These are phyloP conservation scores for Ceratocystis cacaofunesta DNA, from an alignment of 2,329 filamentous ascomycete genomes.

Conservation along the genomic window DNA sequence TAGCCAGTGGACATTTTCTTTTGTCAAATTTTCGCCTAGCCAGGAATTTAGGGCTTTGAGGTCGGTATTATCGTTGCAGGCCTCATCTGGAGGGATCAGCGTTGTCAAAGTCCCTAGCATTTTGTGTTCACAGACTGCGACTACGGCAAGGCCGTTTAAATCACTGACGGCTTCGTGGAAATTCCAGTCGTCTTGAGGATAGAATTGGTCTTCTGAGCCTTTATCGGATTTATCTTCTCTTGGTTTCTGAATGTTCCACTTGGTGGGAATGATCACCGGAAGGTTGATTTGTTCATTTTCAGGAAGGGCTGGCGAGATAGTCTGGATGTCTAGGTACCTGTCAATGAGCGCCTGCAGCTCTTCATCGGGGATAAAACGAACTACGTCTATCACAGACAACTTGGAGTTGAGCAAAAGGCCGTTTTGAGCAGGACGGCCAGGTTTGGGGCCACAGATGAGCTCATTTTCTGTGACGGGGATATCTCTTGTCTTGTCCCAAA, in stretches of 20 bases:
- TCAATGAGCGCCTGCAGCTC: slow-evolving; percentile 18
- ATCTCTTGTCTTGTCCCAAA: slow-evolving; percentile 11
- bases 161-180: slow-evolving; percentile 22
- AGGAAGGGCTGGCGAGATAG: slow-evolving; percentile 11
- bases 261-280: slow-evolving; percentile 17
- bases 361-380: slow-evolving; percentile 21
- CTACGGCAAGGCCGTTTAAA: slow-evolving; percentile 22
- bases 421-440: background rate
- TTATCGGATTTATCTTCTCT: background rate
- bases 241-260: slow-evolving; percentile 9
- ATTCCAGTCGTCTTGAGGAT: slow-evolving; percentile 8
- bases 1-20: slow-evolving; percentile 19
- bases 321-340: slow-evolving; percentile 17
- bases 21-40: background rate
- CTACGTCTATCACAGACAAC: slow-evolving; percentile 19
- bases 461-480: background rate
- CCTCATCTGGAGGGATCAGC: slow-evolving; percentile 6
- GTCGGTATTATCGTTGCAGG: background rate
- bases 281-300: slow-evolving; percentile 18
- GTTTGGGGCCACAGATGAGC: slow-evolving; percentile 3
- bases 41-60: background rate
- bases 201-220: background rate
- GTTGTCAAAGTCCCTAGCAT: slow-evolving; percentile 18
- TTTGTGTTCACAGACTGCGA: slow-evolving; percentile 20
- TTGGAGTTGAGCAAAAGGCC: background rate